Percentiles rank a stretch among this genome's conserved stretches.
Evolutionary conservation across 768 basidiomycete species (phyloP).

Genomic region (Suillus alpinus): DNA sequence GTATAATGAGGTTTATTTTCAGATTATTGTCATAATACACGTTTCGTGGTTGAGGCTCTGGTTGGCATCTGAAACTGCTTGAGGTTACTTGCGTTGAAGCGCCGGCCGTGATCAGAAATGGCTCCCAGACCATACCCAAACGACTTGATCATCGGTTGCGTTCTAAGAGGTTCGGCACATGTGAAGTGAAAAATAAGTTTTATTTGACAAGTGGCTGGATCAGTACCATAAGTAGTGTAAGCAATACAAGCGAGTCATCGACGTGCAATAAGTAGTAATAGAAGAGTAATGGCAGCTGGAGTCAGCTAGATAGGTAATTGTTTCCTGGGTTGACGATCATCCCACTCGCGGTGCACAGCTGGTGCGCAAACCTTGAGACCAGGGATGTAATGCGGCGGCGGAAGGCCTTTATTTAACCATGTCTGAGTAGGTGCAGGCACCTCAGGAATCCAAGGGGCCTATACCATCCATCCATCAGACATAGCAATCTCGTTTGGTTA

Average conservation of each 20-base stretch:
- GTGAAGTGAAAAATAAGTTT: no score
- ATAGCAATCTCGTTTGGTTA: not conserved
- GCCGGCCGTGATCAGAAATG: no score
- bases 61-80: not conserved
- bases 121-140: no score
- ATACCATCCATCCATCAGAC: constrained; percentile 6
- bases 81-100: not conserved
- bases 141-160: no score
- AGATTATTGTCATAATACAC: not conserved
- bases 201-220: no score
- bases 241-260: not conserved
- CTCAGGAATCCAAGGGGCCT: constrained; percentile 45
- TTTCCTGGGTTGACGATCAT: constrained; percentile 33
- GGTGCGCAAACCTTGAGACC: constrained; percentile 35
- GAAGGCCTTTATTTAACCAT: constrained; percentile 41
- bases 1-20: not conserved
- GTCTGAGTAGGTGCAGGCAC: constrained; percentile 21
- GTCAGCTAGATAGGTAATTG: not conserved
- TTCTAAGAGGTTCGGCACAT: no score
- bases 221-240: not conserved
- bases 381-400: constrained; percentile 36
- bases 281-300: not conserved
- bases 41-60: not conserved
- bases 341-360: constrained; percentile 32
- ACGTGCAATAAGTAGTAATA: not conserved